Conservation (phyloP, 2,329 filamentous ascomycete genomes). For the Talaromyces sp. region DNA sequence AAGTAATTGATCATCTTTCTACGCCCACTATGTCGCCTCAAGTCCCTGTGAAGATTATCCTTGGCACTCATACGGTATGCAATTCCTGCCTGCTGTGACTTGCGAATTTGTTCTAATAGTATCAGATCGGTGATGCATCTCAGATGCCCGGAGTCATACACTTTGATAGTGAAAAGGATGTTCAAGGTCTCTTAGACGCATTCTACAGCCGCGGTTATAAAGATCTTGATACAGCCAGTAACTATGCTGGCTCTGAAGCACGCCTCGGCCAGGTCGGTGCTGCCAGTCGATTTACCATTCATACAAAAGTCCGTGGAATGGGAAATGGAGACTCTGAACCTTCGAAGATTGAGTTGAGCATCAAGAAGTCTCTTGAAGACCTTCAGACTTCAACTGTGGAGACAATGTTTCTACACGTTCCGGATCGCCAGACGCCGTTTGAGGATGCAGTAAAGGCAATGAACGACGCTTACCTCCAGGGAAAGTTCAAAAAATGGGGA, state of each 20-base stretch:
- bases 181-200: background rate
- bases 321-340: background rate
- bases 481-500: constrained; percentile 9
- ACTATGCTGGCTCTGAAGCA: constrained; percentile 3
- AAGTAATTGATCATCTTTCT: background rate
- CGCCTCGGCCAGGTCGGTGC: background rate
- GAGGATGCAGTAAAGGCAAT: constrained; percentile 6
- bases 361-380: background rate
- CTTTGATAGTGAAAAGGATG: constrained; percentile 3
- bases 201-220: constrained; percentile 6
- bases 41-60: constrained; percentile 3
- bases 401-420: constrained; percentile 6
- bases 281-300: background rate
- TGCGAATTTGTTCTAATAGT: background rate
- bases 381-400: background rate
- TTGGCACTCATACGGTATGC: constrained; percentile 8
- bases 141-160: background rate
- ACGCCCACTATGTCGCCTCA: background rate
- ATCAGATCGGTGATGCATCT: background rate
- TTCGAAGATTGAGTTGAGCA: background rate
- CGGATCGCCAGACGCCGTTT: background rate
- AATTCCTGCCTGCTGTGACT: background rate
- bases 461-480: background rate
- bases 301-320: background rate
- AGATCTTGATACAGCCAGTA: constrained; percentile 1